Evolutionary conservation across 495 filamentous ascomycete species (phyloP), one percentile per base, ranked within the genome.

Genomic region (Recurvomyces mirabilis): DNA sequence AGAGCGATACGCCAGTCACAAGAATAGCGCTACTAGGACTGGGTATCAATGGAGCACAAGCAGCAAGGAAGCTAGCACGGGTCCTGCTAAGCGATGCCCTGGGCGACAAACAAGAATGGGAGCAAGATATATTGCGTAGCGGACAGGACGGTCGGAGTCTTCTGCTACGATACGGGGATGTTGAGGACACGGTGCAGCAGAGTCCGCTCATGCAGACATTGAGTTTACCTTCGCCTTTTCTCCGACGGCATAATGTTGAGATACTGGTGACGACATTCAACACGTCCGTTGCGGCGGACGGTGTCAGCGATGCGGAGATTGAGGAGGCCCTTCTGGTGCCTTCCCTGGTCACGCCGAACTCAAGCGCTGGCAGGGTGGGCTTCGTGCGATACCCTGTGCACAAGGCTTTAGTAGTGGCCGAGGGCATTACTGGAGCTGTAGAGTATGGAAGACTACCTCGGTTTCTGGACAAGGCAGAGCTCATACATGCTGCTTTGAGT

Each of bases 301-400:
- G 17, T 42, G 21, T 53, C 58, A 11, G 61, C 64, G 10, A 51
- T 56, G 11, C 58, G 58, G 4, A 39, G 24, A 47, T 61, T 21
- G 66, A 72, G 18, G 75, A 82, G 19, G 66, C 77, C 9, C 62
- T 84, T 28, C 72, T 94, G 9, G 78, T 82, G 28, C 87, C 87
- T 3, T 75, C 73, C 2, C 71, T 91, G 26, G 77, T 81, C 12
- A 78, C 82, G 19, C 73, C 72, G 10, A 73, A 68, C 11, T 79
- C 79, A 32, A 63, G 66, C 35, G 71, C 68, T 10, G 78, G 76
- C 13, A 71, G 72, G 43, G 66, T 74, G 35, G 73, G 73, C 18
- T 61, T 79, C 28, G 67, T 93, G 10, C 75, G 77, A 9, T 85
- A 87, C 42, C 88, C 91, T 0, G 85, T 94, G 13, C 91, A 98